A percentile compares a stretch with the other conserved stretches of the same genome.
phyloP scores from a whole-genome alignment of 768 basidiomycete species.

The Leucogyrophana mollusca region DNA sequence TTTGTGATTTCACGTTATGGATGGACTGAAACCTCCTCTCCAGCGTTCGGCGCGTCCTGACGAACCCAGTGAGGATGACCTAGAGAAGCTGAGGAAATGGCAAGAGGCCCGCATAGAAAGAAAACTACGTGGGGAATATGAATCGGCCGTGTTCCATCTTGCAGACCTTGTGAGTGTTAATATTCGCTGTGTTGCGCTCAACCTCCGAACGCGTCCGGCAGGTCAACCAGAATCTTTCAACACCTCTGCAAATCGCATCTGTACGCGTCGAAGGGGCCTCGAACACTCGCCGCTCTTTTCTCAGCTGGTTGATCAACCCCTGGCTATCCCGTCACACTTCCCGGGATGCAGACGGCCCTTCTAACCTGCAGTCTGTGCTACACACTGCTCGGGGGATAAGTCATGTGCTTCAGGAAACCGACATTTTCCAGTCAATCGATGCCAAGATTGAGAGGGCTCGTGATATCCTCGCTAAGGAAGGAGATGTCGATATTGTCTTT shows the following conservation, averaged over 20 bases:
- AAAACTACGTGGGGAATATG: slow-evolving; percentile 74
- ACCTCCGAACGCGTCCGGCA: slow-evolving; percentile 24
- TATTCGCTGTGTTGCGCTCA: background rate
- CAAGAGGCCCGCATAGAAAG: slow-evolving; percentile 71
- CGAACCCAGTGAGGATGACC: slow-evolving; percentile 48
- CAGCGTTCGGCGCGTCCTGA: slow-evolving; percentile 54
- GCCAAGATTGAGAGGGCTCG: slow-evolving; percentile 60
- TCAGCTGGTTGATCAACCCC: slow-evolving; percentile 76
- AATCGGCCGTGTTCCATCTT: slow-evolving; percentile 62
- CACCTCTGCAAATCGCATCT: slow-evolving; percentile 66
- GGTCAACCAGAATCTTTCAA: slow-evolving; percentile 67
- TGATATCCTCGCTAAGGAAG: slow-evolving; percentile 48
- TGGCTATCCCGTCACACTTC: slow-evolving; percentile 36
- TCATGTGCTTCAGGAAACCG: slow-evolving; percentile 65
- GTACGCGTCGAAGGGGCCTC: slow-evolving; percentile 81
- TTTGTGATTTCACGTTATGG: slow-evolving; percentile 1
- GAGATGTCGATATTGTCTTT: slow-evolving; percentile 81
- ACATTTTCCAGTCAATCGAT: slow-evolving; percentile 71
- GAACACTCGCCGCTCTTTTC: slow-evolving; percentile 75
- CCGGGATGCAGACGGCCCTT: slow-evolving; percentile 9
- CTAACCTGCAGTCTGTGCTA: slow-evolving; percentile 64
- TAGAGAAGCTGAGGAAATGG: slow-evolving; percentile 65
- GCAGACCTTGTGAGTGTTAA: slow-evolving; percentile 55
- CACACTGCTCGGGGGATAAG: slow-evolving; percentile 68
- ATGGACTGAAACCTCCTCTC: slow-evolving; percentile 45